Evolutionary conservation across 176 grass and related monocot species (phyloP), one percentile per base, ranked within the genome.

Genomic region (Rhipidocladum racemiflorum): DNA sequence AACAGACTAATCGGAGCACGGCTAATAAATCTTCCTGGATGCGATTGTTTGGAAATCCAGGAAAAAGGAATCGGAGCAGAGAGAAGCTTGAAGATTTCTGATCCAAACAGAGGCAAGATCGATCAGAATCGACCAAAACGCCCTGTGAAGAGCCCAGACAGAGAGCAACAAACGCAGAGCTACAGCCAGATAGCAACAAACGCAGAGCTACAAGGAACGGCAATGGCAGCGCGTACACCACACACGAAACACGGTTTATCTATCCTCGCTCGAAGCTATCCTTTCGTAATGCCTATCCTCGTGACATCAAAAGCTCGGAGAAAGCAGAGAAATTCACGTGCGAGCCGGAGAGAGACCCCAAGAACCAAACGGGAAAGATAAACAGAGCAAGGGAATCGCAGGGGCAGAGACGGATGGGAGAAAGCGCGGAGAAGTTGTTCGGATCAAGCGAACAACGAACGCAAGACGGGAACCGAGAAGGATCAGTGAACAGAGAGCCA

Each of bases 241-340:
- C 0, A 34, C 49, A 70, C 70, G 39, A 68, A 67, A 81, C 87
- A 11, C 83, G 77, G 83, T 85, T 89, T 35, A 73, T 75, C 71
- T 35, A 73, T 75, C 71, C 71, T 61, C 9, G 0, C 40, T 34
- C 18, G 67, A 46, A 20, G 1, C 2, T 30, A 34, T 36, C 70
- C 30, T 38, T 51, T 30, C 42, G 6, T 9, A 32, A 39, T 27
- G 14, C 68, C 68, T n/a, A 83, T 77, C 86, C 73, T 21, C 68
- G 74, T 70, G 71, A 81, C 53, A 76, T 5, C 0, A 64, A 81
- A 82, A 75, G 20, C 42, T 38, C 45, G 34, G 34, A 21, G 9
- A 15, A 49, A 57, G 11, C 36, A 14, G 59, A 54, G 36, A 16
- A 8, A 69, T 29, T 81, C 70, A 76, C 76, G 56, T 75, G 87